These are phyloP conservation scores for Leishmania guyanensis DNA, from an alignment of 208 protist species.

Conservation along the genomic window DNA sequence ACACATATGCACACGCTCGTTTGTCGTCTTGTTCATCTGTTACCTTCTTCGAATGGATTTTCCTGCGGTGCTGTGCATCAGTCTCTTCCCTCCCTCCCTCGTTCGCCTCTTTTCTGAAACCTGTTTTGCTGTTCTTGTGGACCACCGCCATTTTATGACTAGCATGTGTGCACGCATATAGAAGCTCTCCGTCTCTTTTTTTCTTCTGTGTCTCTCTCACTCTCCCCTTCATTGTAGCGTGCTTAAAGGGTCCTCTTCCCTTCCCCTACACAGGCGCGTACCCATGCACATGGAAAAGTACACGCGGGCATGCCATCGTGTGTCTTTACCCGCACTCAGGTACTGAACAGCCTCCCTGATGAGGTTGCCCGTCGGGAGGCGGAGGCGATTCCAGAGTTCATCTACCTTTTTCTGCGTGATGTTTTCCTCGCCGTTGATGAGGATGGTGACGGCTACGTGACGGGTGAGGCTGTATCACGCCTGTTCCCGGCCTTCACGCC, in stretches of 20 bases:
- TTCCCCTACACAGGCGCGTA: neutral
- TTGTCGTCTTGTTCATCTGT: neutral
- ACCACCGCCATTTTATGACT: neutral
- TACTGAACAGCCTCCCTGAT: slow-evolving; percentile 20
- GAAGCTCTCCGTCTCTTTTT: neutral
- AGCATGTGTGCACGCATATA: neutral
- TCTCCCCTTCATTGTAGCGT: neutral
- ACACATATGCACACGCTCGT: neutral
- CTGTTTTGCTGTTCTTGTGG: neutral
- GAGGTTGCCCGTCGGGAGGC: slow-evolving; percentile 26
- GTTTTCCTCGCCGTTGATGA: slow-evolving; percentile 33
- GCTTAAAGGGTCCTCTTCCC: neutral
- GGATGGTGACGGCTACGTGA: slow-evolving; percentile 32
- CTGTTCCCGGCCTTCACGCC: slow-evolving; percentile 13
- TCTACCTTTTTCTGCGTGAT: slow-evolving; percentile 35
- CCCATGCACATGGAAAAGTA: neutral
- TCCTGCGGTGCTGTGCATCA: neutral
- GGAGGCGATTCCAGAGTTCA: slow-evolving; percentile 33
- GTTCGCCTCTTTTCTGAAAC: neutral
- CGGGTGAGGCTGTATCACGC: slow-evolving; percentile 7
- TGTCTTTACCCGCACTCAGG: slow-evolving; percentile 26
- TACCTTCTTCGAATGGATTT: neutral
- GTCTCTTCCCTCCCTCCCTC: slow-evolving; percentile 3
- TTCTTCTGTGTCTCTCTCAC: neutral
- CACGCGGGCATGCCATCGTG: slow-evolving; percentile 18